phyloP scores from a whole-genome alignment of 768 basidiomycete species.

The Hygrophorus russula region DNA sequence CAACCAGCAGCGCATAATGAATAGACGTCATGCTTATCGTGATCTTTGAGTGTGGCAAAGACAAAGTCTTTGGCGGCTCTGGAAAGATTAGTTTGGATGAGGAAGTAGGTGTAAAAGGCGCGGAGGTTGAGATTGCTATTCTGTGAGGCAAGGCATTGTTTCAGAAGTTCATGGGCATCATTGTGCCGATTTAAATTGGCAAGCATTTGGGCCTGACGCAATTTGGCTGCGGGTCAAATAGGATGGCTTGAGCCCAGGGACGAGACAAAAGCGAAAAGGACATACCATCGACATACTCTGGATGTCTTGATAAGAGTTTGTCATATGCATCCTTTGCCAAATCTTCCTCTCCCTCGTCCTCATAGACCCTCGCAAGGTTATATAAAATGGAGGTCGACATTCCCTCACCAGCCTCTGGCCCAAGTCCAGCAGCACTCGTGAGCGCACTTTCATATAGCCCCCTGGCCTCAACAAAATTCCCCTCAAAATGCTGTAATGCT shows the following conservation, averaged over 20 bases:
- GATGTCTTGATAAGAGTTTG: constrained; percentile 80
- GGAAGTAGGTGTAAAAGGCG: constrained; percentile 89
- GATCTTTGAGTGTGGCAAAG: constrained; percentile 76
- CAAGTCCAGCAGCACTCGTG: constrained; percentile 37
- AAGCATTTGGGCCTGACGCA: constrained; percentile 79
- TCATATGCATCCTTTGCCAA: constrained; percentile 81
- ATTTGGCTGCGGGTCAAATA: constrained; percentile 57
- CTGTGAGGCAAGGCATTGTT: constrained; percentile 78
- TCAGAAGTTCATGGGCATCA: constrained; percentile 81
- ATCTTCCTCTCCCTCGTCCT: constrained; percentile 63
- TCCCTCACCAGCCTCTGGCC: constrained; percentile 42
- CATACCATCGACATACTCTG: constrained; percentile 93
- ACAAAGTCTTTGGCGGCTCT: constrained; percentile 83
- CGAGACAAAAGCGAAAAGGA: constrained; percentile 7
- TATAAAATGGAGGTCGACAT: constrained; percentile 79
- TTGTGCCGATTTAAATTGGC: constrained; percentile 57
- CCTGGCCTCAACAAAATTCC: constrained; percentile 42
- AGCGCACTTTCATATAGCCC: constrained; percentile 67
- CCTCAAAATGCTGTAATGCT: constrained; percentile 62
- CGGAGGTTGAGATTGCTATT: constrained; percentile 76
- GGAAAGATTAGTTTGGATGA: constrained; percentile 61
- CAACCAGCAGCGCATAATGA: constrained; percentile 84
- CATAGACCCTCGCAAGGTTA: constrained; percentile 87
- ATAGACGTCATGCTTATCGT: constrained; percentile 82
- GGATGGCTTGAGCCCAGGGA: constrained; percentile 3